Conservation (phyloP, 345 rosid genomes). For the Leavenworthia alabamica region DNA sequence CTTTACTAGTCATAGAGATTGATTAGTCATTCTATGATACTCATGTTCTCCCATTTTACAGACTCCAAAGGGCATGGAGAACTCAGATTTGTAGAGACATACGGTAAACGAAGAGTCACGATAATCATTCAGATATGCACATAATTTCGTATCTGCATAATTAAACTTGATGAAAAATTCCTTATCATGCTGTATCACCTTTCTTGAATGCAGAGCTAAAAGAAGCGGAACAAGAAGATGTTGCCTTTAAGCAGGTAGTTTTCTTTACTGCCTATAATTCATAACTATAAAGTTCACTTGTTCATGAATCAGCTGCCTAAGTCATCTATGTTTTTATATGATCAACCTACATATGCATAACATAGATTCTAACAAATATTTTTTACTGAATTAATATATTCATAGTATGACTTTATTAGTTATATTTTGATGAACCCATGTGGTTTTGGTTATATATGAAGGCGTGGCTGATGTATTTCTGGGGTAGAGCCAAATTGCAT, state of each 20-base stretch:
- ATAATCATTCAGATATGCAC: background rate
- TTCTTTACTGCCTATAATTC: too few species aligned
- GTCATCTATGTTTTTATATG: background rate
- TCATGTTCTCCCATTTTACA: slow-evolving; percentile 29
- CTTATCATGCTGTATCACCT: background rate
- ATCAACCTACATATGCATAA: too few species aligned
- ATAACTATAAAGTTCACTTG: too few species aligned
- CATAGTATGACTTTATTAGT: too few species aligned
- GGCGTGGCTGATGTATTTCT: slow-evolving; percentile 85
- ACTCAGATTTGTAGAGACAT: slow-evolving; percentile 64
- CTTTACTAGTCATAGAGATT: too few species aligned
- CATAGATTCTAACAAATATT: too few species aligned
- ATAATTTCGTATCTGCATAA: too few species aligned
- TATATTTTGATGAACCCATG: too few species aligned
- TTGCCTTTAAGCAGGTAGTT: slow-evolving; percentile 79
- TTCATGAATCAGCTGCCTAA: too few species aligned
- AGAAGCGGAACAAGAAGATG: slow-evolving; percentile 78
- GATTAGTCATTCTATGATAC: too few species aligned
- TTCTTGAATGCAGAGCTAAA: slow-evolving; percentile 52
- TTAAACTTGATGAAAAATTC: background rate
- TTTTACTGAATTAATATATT: too few species aligned
- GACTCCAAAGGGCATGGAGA: slow-evolving; percentile 57
- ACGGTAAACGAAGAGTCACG: slow-evolving; percentile 44
- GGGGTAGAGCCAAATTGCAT: slow-evolving; percentile 74
- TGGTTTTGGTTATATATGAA: too few species aligned